A percentile compares a stretch with the other conserved stretches of the same genome.
Conservation (phyloP, 2,329 filamentous ascomycete species). For the Phialophora tarda region DNA sequence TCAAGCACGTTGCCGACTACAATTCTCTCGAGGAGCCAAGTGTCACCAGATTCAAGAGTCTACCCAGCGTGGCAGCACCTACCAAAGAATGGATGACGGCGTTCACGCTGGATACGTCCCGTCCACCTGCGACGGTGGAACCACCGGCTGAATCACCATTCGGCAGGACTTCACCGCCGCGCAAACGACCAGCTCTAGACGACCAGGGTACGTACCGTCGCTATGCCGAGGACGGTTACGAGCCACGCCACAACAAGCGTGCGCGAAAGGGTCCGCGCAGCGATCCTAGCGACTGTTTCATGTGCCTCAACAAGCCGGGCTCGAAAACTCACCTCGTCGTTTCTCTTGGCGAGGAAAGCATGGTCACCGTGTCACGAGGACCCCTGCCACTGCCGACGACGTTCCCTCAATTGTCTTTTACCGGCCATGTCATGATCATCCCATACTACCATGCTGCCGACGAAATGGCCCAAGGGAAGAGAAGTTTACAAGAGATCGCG, state of each 20-base stretch:
- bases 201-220: slow-evolving; percentile 44
- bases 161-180: slow-evolving; percentile 47
- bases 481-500: slow-evolving; percentile 60
- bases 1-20: slow-evolving; percentile 54
- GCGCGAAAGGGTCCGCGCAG: slow-evolving; percentile 48
- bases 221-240: slow-evolving; percentile 47
- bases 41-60: slow-evolving; percentile 87
- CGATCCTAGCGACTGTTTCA: slow-evolving; percentile 83
- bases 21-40: slow-evolving; percentile 61
- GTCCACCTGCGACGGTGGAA: slow-evolving; percentile 64
- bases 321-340: slow-evolving; percentile 86
- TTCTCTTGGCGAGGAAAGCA: slow-evolving; percentile 84
- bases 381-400: slow-evolving; percentile 75
- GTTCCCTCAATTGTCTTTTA: slow-evolving; percentile 75
- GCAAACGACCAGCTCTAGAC: slow-evolving; percentile 58
- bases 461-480: slow-evolving; percentile 66
- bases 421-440: slow-evolving; percentile 88
- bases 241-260: slow-evolving; percentile 55
- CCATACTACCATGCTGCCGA: slow-evolving; percentile 73
- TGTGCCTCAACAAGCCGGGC: slow-evolving; percentile 88
- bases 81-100: slow-evolving; percentile 69
- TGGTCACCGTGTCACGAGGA: slow-evolving; percentile 90
- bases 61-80: slow-evolving; percentile 77
- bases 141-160: slow-evolving; percentile 79
- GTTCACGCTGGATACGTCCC: slow-evolving; percentile 70